Conservation (phyloP, 805 yeast genomes). For the Danielia oregonensis region DNA sequence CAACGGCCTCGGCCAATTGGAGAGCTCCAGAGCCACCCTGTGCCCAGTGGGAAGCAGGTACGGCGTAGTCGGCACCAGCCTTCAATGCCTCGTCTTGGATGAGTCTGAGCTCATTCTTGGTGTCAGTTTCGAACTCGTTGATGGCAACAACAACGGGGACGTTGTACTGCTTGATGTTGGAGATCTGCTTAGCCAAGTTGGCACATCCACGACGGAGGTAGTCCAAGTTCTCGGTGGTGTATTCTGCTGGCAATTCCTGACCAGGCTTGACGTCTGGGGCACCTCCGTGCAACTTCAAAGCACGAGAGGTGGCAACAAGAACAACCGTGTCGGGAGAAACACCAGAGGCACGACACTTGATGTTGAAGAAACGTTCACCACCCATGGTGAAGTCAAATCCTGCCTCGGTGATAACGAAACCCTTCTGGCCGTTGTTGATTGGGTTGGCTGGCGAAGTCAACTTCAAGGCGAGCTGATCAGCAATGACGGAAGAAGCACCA, state of each 20-base stretch:
- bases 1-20: constrained; percentile 78
- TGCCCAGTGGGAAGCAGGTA: constrained; percentile 91
- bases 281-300: constrained; percentile 96
- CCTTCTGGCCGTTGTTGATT: constrained; percentile 46
- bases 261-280: constrained; percentile 97
- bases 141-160: constrained; percentile 94
- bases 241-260: constrained; percentile 75
- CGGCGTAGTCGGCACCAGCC: constrained; percentile 95
- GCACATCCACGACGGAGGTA: constrained; percentile 76
- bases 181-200: constrained; percentile 86
- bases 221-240: constrained; percentile 76
- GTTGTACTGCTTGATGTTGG: constrained; percentile 78
- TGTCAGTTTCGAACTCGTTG: constrained; percentile 80
- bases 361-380: constrained; percentile 94
- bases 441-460: constrained; percentile 57
- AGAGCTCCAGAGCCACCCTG: constrained; percentile 92
- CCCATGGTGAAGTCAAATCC: constrained; percentile 99
- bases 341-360: constrained; percentile 91
- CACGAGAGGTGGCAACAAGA: constrained; percentile 93
- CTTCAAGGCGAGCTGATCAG: constrained; percentile 89
- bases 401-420: constrained; percentile 95
- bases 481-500: constrained; percentile 93
- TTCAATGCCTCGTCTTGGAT: constrained; percentile 75
- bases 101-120: constrained; percentile 72
- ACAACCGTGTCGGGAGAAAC: constrained; percentile 86